Percentiles rank a stretch among this genome's conserved stretches.
These are phyloP conservation scores for Salix dunnii DNA, from an alignment of 345 rosid species.

Conservation along the genomic window DNA sequence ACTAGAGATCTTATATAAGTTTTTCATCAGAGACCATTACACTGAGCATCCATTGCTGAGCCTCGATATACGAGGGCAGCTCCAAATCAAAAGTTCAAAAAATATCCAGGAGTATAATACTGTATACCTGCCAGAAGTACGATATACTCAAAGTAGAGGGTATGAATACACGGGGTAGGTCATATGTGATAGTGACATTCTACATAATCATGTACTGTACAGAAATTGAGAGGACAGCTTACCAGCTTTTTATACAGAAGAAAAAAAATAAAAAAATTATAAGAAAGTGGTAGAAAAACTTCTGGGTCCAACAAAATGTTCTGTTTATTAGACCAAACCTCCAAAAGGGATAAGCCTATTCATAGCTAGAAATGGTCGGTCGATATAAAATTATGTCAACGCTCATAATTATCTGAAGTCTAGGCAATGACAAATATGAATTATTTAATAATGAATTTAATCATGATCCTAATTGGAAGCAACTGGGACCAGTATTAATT, in stretches of 20 bases:
- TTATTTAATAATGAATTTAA: too few species aligned
- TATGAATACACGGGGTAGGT: conserved; percentile 33
- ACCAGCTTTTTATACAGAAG: conserved; percentile 15
- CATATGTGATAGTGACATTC: conserved; percentile 18
- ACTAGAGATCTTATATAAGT: too few species aligned
- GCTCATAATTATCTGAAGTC: background rate
- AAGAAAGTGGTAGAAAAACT: background rate
- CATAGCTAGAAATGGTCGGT: background rate
- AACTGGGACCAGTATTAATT: too few species aligned
- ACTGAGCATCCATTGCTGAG: too few species aligned
- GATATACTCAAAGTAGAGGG: conserved; percentile 34
- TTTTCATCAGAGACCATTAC: too few species aligned
- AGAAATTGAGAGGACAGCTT: conserved; percentile 15
- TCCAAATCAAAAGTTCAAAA: background rate
- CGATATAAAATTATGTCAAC: background rate
- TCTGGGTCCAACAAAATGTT: background rate
- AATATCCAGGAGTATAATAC: conserved; percentile 17
- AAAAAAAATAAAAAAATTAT: background rate
- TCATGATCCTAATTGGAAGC: too few species aligned
- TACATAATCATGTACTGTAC: conserved; percentile 21
- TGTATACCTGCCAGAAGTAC: conserved; percentile 36
- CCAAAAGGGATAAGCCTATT: background rate
- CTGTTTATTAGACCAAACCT: background rate
- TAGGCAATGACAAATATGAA: background rate
- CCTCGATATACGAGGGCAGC: conserved; percentile 7